Conservation (phyloP, 352 stramenopile species). For the Globisporangium spinosum region DNA sequence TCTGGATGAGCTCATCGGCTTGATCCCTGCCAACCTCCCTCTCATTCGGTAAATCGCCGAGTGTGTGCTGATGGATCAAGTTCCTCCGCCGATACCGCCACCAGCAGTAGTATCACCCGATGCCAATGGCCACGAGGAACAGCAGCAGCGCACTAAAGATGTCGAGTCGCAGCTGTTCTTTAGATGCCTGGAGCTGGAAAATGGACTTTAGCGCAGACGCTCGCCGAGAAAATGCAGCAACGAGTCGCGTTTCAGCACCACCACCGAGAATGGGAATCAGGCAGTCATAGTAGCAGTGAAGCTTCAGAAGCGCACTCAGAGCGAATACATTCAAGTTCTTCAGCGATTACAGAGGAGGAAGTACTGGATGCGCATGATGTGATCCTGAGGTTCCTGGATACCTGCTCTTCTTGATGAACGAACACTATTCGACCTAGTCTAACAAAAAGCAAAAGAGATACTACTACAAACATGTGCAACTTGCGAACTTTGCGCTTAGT, state of each 20-base stretch:
- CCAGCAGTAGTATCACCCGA: neutral
- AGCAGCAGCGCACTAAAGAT: neutral
- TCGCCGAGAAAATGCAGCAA: slow-evolving; percentile 28
- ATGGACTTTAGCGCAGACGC: slow-evolving; percentile 24
- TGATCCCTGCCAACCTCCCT: slow-evolving; percentile 16
- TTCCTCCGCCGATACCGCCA: neutral
- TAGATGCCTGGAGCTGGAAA: slow-evolving; percentile 21
- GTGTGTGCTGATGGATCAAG: slow-evolving; percentile 8
- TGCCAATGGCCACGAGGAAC: neutral
- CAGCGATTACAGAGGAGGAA: slow-evolving; percentile 1
- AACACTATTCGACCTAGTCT: neutral
- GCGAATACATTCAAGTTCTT: neutral
- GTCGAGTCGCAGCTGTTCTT: slow-evolving; percentile 28
- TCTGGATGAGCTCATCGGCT: neutral
- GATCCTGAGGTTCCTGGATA: slow-evolving; percentile 16
- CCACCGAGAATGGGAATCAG: neutral
- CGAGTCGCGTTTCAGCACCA: slow-evolving; percentile 2
- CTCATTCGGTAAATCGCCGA: slow-evolving; percentile 23
- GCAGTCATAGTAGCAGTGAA: neutral
- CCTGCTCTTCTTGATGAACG: slow-evolving; percentile 7
- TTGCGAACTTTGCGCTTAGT: slow-evolving; percentile 9
- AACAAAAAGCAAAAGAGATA: neutral
- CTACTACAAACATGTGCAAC: slow-evolving; percentile 6
- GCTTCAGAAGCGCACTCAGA: neutral
- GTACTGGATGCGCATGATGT: slow-evolving; percentile 3